phyloP scores from a whole-genome alignment of 352 stramenopile genomes.

The Thalassiosira sp. region DNA sequence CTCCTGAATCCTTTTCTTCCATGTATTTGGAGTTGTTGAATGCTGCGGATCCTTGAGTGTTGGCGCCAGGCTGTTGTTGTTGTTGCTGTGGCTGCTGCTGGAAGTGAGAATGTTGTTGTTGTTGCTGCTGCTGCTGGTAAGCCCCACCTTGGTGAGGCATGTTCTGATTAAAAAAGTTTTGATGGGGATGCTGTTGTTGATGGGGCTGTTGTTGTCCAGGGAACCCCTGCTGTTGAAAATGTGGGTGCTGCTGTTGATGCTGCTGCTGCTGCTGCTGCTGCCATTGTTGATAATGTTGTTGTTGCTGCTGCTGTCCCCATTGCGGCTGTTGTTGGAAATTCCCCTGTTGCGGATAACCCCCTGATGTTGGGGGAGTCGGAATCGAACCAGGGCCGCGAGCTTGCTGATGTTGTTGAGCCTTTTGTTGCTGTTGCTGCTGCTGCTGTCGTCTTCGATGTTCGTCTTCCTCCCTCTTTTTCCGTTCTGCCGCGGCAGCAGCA shows the following conservation, averaged over 20 bases:
- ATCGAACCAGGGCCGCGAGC: conserved; percentile 1
- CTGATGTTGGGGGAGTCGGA: conserved; percentile 22
- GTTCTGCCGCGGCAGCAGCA: conserved; percentile 38
- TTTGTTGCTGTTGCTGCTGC: conserved; percentile 24
- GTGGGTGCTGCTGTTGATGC: conserved; percentile 38
- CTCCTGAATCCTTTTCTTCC: conserved; percentile 49
- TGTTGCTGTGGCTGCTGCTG: conserved; percentile 35
- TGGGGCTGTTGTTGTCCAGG: conserved; percentile 30
- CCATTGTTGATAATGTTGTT: conserved; percentile 16
- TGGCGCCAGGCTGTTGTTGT: conserved; percentile 7
- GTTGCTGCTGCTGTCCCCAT: conserved; percentile 29
- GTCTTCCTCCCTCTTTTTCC: conserved; percentile 49
- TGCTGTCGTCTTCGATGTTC: conserved; percentile 50
- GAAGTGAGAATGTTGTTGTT: conserved; percentile 38
- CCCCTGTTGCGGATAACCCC: conserved; percentile 22
- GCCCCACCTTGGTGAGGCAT: conserved; percentile 11
- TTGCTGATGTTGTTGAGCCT: conserved; percentile 18
- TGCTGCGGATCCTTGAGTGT: conserved; percentile 17
- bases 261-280: conserved; percentile 22
- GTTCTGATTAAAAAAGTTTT: conserved; percentile 28
- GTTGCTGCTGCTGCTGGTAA: conserved; percentile 25
- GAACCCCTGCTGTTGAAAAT: conserved; percentile 45
- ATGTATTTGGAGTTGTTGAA: conserved; percentile 70
- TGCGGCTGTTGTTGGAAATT: conserved; percentile 44
- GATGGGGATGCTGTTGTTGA: conserved; percentile 31